These are phyloP conservation scores for Echium plantagineum DNA, from an alignment of 257 asterid genomes.

Conservation along the genomic window DNA sequence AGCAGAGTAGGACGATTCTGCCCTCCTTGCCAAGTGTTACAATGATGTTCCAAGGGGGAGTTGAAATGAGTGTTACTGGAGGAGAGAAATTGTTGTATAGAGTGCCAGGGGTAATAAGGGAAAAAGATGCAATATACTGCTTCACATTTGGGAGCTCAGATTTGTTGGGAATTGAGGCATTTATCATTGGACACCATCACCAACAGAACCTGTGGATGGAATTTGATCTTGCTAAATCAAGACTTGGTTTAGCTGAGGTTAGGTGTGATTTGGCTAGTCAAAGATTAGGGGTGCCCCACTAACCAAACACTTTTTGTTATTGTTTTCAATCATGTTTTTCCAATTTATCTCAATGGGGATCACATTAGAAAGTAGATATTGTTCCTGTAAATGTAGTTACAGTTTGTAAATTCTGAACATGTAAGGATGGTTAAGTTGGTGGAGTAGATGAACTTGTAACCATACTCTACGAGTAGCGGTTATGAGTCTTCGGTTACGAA, in stretches of 20 bases:
- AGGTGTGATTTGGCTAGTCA: conserved; percentile 63
- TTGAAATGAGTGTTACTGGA: conserved; percentile 61
- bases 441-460: too few relatives aligned
- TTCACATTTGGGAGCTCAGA: conserved; percentile 79
- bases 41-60: conserved; percentile 65
- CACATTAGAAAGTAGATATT: too few relatives aligned
- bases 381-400: too few relatives aligned
- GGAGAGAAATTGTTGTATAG: conserved; percentile 60
- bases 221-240: conserved; percentile 47
- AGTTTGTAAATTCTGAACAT: too few relatives aligned
- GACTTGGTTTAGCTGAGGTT: conserved; percentile 60
- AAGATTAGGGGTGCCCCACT: conserved; percentile 27
- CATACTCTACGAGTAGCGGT: too few relatives aligned
- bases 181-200: conserved; percentile 71
- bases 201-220: conserved; percentile 80
- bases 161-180: conserved; percentile 64
- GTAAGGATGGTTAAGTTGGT: too few relatives aligned
- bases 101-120: conserved; percentile 45
- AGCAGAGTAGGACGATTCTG: conserved; percentile 11
- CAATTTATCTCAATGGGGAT: too few relatives aligned
- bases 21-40: conserved; percentile 49
- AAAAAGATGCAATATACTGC: conserved; percentile 36
- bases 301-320: conserved; percentile 1
- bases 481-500: too few relatives aligned
- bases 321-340: not conserved